phyloP scores from a whole-genome alignment of 306 rosid genomes.

The Spatholobus suberectus region DNA sequence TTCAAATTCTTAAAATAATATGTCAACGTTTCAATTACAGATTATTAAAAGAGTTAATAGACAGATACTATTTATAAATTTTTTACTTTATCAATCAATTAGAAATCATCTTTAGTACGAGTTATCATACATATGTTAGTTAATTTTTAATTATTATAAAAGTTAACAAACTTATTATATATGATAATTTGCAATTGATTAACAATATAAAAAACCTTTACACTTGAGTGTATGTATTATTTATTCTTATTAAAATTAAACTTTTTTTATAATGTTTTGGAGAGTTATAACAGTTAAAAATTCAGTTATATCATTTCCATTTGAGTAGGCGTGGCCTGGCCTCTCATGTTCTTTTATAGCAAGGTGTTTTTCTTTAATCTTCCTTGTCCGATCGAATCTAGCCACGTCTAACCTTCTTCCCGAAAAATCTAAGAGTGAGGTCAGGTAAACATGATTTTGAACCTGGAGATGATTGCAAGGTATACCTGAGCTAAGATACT shows the following conservation, averaged over 20 bases:
- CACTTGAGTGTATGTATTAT: too few relatives aligned
- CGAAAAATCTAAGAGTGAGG: background rate
- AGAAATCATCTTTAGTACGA: too few relatives aligned
- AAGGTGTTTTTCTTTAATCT: slow-evolving; percentile 27
- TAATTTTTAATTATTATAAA: too few relatives aligned
- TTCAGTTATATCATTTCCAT: background rate
- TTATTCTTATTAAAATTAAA: too few relatives aligned
- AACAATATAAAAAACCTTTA: too few relatives aligned
- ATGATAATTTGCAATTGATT: too few relatives aligned
- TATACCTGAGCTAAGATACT: background rate
- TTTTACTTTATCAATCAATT: too few relatives aligned
- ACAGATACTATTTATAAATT: too few relatives aligned
- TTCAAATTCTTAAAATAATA: background rate
- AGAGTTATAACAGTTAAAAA: background rate
- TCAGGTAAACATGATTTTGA: background rate
- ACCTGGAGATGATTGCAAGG: slow-evolving; percentile 1
- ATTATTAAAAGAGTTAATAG: too few relatives aligned
- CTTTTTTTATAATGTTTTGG: background rate
- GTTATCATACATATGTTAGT: too few relatives aligned
- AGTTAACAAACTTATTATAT: too few relatives aligned
- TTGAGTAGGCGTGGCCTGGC: background rate
- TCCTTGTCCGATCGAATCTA: background rate
- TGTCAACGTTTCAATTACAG: too few relatives aligned
- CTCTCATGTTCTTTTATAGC: slow-evolving; percentile 17
- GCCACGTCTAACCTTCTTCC: background rate